A percentile compares a stretch with the other conserved stretches of the same genome.
phyloP scores from a whole-genome alignment of 1,284 basidiomycete genomes.

The Pterulicium gracile region DNA sequence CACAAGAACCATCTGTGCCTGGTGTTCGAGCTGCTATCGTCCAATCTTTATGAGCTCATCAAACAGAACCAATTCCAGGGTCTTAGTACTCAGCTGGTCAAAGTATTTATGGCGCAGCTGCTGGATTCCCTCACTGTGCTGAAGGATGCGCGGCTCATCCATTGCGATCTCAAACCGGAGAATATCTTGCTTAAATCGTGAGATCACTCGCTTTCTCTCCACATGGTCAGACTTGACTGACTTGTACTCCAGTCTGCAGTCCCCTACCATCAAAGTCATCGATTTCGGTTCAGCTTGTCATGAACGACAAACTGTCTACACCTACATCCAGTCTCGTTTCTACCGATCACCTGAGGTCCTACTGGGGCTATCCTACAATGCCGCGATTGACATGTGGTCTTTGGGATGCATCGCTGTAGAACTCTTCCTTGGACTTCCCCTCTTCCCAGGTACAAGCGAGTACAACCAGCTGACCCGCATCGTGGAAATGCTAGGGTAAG shows the following conservation, averaged over 20 bases:
- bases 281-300: constrained; percentile 99
- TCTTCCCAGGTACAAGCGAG: constrained; percentile 98
- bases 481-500: constrained; percentile 95
- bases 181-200: constrained; percentile 92
- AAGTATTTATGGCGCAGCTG: constrained; percentile 95
- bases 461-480: constrained; percentile 98
- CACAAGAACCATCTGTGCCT: constrained; percentile 95
- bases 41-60: constrained; percentile 98
- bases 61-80: constrained; percentile 99
- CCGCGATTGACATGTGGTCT: constrained; percentile 94
- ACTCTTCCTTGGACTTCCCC: constrained; percentile 89
- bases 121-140: constrained; percentile 88
- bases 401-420: constrained; percentile 96
- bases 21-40: constrained; percentile 95
- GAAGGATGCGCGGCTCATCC: constrained; percentile 92
- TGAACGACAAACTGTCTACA: constrained; percentile 97
- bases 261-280: constrained; percentile 98
- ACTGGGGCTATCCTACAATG: constrained; percentile 89
- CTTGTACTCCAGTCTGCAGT: constrained; percentile 72
- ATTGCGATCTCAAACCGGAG: constrained; percentile 97
- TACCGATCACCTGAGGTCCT: constrained; percentile 98
- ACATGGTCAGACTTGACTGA: constrained; percentile 12
- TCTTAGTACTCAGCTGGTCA: constrained; percentile 90
- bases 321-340: constrained; percentile 98
- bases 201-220: constrained; percentile 21